A percentile compares a stretch with the other conserved stretches of the same genome.
phyloP scores from a whole-genome alignment of 2,329 filamentous ascomycete genomes.

The Aspergillaceae sp. region DNA sequence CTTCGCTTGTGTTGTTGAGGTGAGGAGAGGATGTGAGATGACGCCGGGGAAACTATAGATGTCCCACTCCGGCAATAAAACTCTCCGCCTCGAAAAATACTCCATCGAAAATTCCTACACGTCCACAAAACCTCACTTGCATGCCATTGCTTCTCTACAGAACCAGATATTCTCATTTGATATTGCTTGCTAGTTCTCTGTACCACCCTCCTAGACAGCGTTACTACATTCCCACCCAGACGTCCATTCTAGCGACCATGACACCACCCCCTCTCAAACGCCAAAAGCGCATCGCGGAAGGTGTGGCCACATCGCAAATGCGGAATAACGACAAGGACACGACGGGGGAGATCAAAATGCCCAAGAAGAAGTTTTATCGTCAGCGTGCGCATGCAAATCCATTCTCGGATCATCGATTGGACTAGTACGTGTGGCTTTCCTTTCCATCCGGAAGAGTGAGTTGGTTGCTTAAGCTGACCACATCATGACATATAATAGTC shows the following conservation, averaged over 20 bases:
- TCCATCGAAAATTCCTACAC: background rate
- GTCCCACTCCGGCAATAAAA: background rate
- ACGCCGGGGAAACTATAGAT: too few species aligned
- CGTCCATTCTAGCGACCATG: constrained; percentile 8
- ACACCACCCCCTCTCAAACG: constrained; percentile 45
- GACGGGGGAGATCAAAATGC: constrained; percentile 50
- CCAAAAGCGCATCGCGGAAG: constrained; percentile 52
- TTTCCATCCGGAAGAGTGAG: background rate
- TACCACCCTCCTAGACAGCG: too few species aligned
- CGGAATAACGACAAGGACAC: background rate
- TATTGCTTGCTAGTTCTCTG: background rate
- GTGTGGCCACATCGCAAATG: constrained; percentile 13
- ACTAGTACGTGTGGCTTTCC: constrained; percentile 57
- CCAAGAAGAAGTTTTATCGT: constrained; percentile 91
- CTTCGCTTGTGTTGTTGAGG: too few species aligned
- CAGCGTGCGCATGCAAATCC: constrained; percentile 96
- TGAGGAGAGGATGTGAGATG: too few species aligned
- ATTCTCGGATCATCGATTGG: constrained; percentile 85
- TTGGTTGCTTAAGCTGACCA: background rate
- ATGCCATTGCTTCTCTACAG: background rate
- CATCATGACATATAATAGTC: constrained; percentile 44
- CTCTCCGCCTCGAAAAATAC: constrained; percentile 1
- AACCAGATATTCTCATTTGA: background rate
- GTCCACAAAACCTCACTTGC: background rate
- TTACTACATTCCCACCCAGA: background rate